phyloP scores from a whole-genome alignment of 441 rosid genomes.

The Syzygium syzygioides region DNA sequence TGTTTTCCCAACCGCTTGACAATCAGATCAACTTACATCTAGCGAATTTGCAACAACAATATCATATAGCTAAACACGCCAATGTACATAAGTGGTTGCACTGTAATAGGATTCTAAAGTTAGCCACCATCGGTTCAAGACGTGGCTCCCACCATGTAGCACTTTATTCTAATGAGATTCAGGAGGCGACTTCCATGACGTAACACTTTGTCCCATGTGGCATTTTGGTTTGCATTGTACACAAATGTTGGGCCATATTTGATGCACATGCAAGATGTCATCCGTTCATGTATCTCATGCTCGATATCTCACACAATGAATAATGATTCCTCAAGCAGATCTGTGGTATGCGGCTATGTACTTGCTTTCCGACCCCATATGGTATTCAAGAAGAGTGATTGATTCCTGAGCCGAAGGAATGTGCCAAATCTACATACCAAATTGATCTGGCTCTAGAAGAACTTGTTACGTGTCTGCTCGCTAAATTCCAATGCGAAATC shows the following conservation, averaged over 20 bases:
- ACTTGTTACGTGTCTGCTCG: not conserved
- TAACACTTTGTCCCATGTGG: accelerated
- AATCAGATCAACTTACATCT: too few relatives aligned
- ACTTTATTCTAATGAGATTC: not conserved
- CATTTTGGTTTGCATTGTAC: not conserved
- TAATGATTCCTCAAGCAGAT: too few relatives aligned
- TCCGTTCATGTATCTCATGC: not conserved
- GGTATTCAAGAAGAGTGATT: too few relatives aligned
- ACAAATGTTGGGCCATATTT: accelerated
- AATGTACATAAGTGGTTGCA: too few relatives aligned
- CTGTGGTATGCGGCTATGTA: not conserved
- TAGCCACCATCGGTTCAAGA: accelerated
- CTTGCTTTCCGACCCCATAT: too few relatives aligned
- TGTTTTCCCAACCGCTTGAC: too few relatives aligned
- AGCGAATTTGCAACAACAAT: too few relatives aligned
- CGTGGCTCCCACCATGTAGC: accelerated
- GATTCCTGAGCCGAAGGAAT: not conserved
- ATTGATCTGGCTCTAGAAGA: not conserved
- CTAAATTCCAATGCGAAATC: not conserved
- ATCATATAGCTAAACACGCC: too few relatives aligned
- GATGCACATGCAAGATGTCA: not conserved
- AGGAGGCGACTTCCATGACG: accelerated
- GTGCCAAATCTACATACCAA: not conserved
- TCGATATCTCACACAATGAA: accelerated
- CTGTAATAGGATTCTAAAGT: not conserved